Conservation (phyloP, 345 rosid genomes). For the Rhodamnia rubescens region DNA sequence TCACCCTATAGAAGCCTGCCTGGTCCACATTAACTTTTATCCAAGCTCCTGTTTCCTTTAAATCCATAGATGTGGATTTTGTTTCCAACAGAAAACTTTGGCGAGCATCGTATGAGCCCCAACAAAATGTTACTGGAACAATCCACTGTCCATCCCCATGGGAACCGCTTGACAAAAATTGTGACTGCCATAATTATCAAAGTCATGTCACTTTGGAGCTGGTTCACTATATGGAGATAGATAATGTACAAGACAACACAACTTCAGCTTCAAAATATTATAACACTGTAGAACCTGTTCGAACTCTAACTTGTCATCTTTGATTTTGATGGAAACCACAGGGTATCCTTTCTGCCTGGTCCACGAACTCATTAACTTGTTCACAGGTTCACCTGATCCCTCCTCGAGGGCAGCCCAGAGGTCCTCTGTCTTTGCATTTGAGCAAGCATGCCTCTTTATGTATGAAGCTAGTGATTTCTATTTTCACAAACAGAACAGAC, state of each 20-base stretch:
- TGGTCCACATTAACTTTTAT: constrained; percentile 75
- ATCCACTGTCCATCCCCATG: constrained; percentile 91
- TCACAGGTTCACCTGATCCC: constrained; percentile 86
- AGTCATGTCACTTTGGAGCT: neutral
- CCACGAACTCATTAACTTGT: constrained; percentile 90
- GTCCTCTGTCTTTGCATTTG: constrained; percentile 90
- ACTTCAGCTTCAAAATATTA: neutral
- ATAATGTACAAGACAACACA: neutral
- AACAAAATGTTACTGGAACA: constrained; percentile 79
- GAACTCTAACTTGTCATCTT: constrained; percentile 66
- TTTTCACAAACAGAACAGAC: constrained; percentile 1
- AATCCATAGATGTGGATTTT: constrained; percentile 41
- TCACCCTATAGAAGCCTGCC: constrained; percentile 91
- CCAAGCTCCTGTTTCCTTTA: constrained; percentile 31
- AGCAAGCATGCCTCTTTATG: constrained; percentile 59
- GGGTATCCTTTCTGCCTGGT: constrained; percentile 90
- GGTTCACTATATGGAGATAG: neutral
- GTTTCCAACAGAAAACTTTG: constrained; percentile 67
- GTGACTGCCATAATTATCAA: constrained; percentile 42
- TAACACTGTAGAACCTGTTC: constrained; percentile 53
- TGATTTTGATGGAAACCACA: constrained; percentile 60
- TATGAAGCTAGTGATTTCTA: constrained; percentile 92
- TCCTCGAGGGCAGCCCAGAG: constrained; percentile 87
- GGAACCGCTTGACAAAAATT: constrained; percentile 75
- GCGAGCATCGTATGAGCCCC: constrained; percentile 56